These are phyloP conservation scores for Stenogyne calaminthoides DNA, from an alignment of 305 asterid species.

Conservation along the genomic window DNA sequence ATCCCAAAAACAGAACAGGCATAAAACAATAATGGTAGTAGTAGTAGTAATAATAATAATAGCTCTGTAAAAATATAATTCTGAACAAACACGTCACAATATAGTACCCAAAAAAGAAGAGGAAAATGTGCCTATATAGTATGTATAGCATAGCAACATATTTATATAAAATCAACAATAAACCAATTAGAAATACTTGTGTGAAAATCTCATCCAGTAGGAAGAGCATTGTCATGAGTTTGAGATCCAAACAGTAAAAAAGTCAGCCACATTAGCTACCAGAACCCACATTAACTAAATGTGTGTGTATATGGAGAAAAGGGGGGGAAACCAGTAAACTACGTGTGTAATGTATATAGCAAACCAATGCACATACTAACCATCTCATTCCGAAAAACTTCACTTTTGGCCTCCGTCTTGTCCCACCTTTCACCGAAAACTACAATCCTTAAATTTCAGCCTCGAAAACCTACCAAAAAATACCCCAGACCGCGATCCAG, in stretches of 20 bases:
- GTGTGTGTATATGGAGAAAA: background rate
- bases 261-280: conserved; percentile 23
- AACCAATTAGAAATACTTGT: conserved; percentile 11
- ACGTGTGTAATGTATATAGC: conserved; percentile 1
- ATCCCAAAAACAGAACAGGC: conserved; percentile 9
- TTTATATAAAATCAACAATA: background rate
- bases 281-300: conserved; percentile 36
- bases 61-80: too few species aligned
- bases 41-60: background rate
- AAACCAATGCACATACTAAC: conserved; percentile 38
- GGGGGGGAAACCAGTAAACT: background rate
- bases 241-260: conserved; percentile 41
- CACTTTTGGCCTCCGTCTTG: conserved; percentile 52
- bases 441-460: conserved; percentile 11
- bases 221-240: conserved; percentile 29
- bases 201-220: conserved; percentile 23
- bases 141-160: background rate
- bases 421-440: conserved; percentile 39
- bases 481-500: conserved; percentile 49
- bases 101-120: background rate
- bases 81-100: too few species aligned
- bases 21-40: background rate
- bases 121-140: background rate
- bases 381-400: conserved; percentile 64
- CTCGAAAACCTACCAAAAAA: conserved; percentile 26